Percentiles rank a stretch among this genome's conserved stretches.
These are phyloP conservation scores for Cadophora gregata DNA, from an alignment of 2,329 filamentous ascomycete species.

Conservation along the genomic window DNA sequence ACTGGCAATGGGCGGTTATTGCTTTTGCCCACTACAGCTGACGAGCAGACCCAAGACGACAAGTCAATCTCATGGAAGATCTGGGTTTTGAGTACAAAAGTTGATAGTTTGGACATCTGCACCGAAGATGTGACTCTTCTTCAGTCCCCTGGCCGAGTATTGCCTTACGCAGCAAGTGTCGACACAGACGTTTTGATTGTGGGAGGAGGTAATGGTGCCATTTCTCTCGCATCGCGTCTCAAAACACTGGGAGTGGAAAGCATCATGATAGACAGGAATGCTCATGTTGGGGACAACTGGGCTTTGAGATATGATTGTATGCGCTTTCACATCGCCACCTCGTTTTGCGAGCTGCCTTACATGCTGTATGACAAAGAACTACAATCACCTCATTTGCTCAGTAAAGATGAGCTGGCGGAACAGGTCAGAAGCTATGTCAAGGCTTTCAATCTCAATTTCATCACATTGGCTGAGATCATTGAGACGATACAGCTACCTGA, in stretches of 20 bases:
- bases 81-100: not conserved
- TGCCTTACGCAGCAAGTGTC: not conserved
- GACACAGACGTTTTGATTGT: not conserved
- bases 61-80: not conserved
- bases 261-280: slow-evolving; percentile 45
- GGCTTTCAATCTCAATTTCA: slow-evolving; percentile 44
- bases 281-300: slow-evolving; percentile 49
- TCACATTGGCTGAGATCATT: slow-evolving; percentile 41
- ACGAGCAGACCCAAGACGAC: not conserved
- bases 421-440: slow-evolving; percentile 41
- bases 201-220: not conserved
- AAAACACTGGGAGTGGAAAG: slow-evolving; percentile 48
- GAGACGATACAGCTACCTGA: slow-evolving; percentile 30
- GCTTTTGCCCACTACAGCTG: not conserved
- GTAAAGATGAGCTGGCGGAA: slow-evolving; percentile 37
- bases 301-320: slow-evolving; percentile 47
- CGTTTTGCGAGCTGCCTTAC: not conserved
- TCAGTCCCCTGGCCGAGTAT: not conserved
- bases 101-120: not conserved
- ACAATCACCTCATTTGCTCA: not conserved
- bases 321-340: not conserved
- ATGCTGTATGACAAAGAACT: not conserved
- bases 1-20: not conserved
- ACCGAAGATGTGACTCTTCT: not conserved
- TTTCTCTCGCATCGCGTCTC: slow-evolving; percentile 45